Base-by-base conservation (phyloP, 495 filamentous ascomycete genomes). In the Hyphodiscus hymeniophilus region DNA sequence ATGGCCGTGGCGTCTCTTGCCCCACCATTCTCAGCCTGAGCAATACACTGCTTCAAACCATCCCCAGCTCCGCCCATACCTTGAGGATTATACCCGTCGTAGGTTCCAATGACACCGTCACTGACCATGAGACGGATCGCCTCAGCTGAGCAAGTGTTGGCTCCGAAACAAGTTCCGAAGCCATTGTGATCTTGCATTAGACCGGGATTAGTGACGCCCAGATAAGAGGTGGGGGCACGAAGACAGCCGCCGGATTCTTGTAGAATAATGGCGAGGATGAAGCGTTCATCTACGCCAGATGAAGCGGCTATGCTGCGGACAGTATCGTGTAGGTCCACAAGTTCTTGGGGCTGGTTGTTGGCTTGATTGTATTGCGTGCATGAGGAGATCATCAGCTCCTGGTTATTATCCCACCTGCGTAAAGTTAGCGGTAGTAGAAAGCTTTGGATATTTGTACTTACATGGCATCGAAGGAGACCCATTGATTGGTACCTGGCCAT, bases 221-320 rank as follows among this genome's bases (percentile, higher is more conserved):
- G 60, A 52, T 66, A 59, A 15, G 40, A 28, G 36, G 72, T 71
- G 1, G 62, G 64, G n/a, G 64, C 71, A 34, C 74, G 69, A 22
- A 74, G 75, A 59, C 77, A 80, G 49, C 76, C 77, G 48, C 68
- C 68, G n/a, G 66, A 72, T 55, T 81, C 77, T 59, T 80, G 76
- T 67, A 81, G 73, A 31, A 80, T 58, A 44, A 75, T 63, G 34
- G 62, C 59, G 17, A 72, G 58, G 47, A 70, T 62, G 50, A 61
- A 67, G 38, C 60, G 59, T 15, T 31, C 24, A 48, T 77, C 71
- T 13, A 79, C 59, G 11, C 62, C 59, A 17, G 69, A 62, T 7
- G 52, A 50, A 1, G 28, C 22, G 3, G 73, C 56, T 10, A 73
- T 59, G 11, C 47, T 34, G 15, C 61, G 22, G 42, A 76, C 74